phyloP scores from a whole-genome alignment of 2,329 filamentous ascomycete genomes.

The Dactylellina cionopaga region DNA sequence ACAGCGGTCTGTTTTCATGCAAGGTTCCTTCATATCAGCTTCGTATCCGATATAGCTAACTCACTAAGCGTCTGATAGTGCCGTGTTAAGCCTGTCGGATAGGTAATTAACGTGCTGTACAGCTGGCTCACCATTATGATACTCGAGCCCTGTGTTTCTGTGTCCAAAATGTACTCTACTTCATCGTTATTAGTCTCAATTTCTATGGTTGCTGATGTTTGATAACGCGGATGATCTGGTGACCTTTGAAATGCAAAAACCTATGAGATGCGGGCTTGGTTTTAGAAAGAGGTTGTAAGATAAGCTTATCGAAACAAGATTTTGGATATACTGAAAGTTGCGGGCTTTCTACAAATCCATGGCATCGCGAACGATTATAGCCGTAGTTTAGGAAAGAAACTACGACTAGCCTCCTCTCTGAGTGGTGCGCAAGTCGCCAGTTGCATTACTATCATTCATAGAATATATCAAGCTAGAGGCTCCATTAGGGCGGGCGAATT shows the following conservation, averaged over 20 bases:
- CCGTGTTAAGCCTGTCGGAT: too few relatives aligned
- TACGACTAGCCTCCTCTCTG: background rate
- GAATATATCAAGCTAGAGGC: background rate
- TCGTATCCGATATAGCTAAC: background rate
- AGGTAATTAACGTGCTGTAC: too few relatives aligned
- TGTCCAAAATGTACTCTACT: too few relatives aligned
- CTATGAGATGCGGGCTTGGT: too few relatives aligned
- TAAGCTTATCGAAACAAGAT: background rate
- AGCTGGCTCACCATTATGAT: too few relatives aligned
- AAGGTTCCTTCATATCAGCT: background rate
- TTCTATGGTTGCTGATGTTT: too few relatives aligned
- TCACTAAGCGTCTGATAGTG: background rate
- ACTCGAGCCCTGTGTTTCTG: too few relatives aligned
- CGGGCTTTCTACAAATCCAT: constrained; percentile 7
- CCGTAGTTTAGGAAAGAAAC: background rate
- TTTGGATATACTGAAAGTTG: constrained; percentile 3
- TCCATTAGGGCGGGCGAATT: background rate
- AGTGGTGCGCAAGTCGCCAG: background rate
- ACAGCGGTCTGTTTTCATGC: background rate
- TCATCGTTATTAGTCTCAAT: too few relatives aligned
- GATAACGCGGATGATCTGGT: too few relatives aligned
- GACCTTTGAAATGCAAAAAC: too few relatives aligned
- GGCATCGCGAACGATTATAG: background rate
- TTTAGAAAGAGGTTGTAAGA: too few relatives aligned
- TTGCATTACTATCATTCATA: background rate